Percentiles rank a stretch among this genome's conserved stretches.
phyloP scores from a whole-genome alignment of 768 basidiomycete species.

The Hericium alpestre region DNA sequence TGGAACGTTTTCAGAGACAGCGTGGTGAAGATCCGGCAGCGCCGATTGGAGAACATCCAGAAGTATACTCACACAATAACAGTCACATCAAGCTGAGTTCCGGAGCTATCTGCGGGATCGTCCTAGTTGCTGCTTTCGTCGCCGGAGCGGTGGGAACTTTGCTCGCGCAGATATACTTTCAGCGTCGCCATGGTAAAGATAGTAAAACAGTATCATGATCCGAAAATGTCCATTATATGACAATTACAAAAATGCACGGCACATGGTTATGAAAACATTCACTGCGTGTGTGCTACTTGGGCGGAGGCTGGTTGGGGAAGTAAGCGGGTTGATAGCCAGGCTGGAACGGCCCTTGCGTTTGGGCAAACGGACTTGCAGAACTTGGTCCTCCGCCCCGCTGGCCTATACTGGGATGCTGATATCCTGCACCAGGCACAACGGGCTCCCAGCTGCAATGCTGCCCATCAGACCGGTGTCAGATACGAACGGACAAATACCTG shows the following conservation, averaged over 20 bases:
- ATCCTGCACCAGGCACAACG: slow-evolving; percentile 5
- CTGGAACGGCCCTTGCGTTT: slow-evolving; percentile 9
- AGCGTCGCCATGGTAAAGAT: not conserved
- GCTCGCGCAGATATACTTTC: not conserved
- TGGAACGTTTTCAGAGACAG: slow-evolving; percentile 27
- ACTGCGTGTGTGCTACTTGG: not conserved
- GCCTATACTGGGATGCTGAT: not conserved
- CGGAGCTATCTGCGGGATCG: slow-evolving; percentile 18
- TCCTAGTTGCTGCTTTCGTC: not conserved
- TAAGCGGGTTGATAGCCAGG: slow-evolving; percentile 25
- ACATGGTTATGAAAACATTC: not conserved
- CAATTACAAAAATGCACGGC: not conserved
- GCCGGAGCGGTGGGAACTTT: not conserved
- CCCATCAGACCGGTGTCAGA: not conserved
- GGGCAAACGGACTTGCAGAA: not conserved
- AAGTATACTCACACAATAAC: slow-evolving; percentile 6
- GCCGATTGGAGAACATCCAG: slow-evolving; percentile 12
- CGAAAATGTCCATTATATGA: not conserved
- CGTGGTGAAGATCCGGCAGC: slow-evolving; percentile 33
- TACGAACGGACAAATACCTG: slow-evolving; percentile 20
- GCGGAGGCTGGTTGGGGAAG: slow-evolving; percentile 23
- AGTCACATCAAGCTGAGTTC: not conserved
- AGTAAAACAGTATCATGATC: not conserved
- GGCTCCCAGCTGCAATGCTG: slow-evolving; percentile 18
- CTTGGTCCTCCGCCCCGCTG: not conserved